Evolutionary conservation across 768 basidiomycete species (phyloP).

Genomic region (Hericium alpestre): DNA sequence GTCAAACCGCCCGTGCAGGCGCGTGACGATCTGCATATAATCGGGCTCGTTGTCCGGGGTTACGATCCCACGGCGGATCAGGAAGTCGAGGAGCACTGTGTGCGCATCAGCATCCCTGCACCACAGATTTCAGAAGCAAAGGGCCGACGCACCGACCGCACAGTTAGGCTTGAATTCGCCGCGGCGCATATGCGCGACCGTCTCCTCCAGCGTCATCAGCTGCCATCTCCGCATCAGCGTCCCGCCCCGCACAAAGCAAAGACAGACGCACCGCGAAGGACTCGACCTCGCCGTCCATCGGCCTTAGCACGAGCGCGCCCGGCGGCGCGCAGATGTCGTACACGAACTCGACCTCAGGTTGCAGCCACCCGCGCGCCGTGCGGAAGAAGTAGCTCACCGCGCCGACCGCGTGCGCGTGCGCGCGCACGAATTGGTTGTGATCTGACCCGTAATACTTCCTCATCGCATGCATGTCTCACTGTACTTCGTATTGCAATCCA

Average conservation of each 20-base stretch:
- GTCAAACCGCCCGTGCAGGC: slow-evolving; percentile 64
- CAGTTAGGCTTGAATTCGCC: slow-evolving; percentile 91
- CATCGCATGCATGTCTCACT: not conserved
- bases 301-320: slow-evolving; percentile 48
- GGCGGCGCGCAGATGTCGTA: slow-evolving; percentile 73
- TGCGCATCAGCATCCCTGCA: not conserved
- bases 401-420: slow-evolving; percentile 51
- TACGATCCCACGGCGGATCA: slow-evolving; percentile 77
- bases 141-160: slow-evolving; percentile 50
- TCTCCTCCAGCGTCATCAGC: slow-evolving; percentile 56
- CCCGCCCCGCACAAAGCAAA: not conserved
- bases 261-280: slow-evolving; percentile 61
- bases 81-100: slow-evolving; percentile 77
- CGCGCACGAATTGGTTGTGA: slow-evolving; percentile 4
- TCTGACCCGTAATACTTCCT: not conserved
- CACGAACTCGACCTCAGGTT: slow-evolving; percentile 81
- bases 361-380: slow-evolving; percentile 65
- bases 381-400: slow-evolving; percentile 74
- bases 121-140: not conserved
- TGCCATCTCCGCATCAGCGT: slow-evolving; percentile 18
- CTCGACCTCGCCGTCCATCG: slow-evolving; percentile 90
- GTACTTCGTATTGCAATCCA: not conserved
- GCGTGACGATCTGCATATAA: slow-evolving; percentile 65
- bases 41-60: slow-evolving; percentile 84
- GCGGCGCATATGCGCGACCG: slow-evolving; percentile 52